These are phyloP conservation scores for Blastobotrys proliferans DNA, from an alignment of 1,139 yeast species.

Conservation along the genomic window DNA sequence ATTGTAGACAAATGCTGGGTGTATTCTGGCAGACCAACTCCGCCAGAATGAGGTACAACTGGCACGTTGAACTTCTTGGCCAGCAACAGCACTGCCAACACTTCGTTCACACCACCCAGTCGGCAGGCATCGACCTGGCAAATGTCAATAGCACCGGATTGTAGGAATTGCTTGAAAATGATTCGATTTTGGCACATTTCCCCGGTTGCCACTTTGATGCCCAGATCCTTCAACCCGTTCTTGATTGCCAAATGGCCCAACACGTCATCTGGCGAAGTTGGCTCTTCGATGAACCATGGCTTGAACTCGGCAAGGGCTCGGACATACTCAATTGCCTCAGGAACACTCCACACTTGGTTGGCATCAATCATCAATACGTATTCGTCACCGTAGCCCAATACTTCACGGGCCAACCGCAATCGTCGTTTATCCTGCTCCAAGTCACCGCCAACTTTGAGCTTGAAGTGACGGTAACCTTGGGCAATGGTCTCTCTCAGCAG, in stretches of 20 bases:
- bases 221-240: conserved; percentile 37
- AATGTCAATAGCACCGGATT: conserved; percentile 38
- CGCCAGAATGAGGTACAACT: conserved; percentile 42
- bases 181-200: conserved; percentile 43
- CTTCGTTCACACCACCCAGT: conserved; percentile 41
- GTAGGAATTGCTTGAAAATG: conserved; percentile 39
- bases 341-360: conserved; percentile 42
- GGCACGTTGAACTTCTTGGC: conserved; percentile 39
- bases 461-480: conserved; percentile 41
- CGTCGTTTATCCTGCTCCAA: conserved; percentile 37
- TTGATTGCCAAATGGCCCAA: conserved; percentile 39
- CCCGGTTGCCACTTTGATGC: conserved; percentile 42
- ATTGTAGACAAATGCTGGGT: conserved; percentile 41
- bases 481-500: conserved; percentile 35
- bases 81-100: conserved; percentile 38
- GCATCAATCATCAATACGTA: conserved; percentile 36
- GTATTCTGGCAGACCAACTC: conserved; percentile 41
- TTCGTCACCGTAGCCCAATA: conserved; percentile 37
- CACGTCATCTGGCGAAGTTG: conserved; percentile 41
- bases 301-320: conserved; percentile 36
- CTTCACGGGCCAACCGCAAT: conserved; percentile 38
- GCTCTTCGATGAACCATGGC: conserved; percentile 42
- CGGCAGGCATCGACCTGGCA: conserved; percentile 41
- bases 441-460: conserved; percentile 42
- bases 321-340: conserved; percentile 41